Base-by-base conservation (phyloP, 1,284 basidiomycete genomes). In the Microbotryum saponariae region DNA sequence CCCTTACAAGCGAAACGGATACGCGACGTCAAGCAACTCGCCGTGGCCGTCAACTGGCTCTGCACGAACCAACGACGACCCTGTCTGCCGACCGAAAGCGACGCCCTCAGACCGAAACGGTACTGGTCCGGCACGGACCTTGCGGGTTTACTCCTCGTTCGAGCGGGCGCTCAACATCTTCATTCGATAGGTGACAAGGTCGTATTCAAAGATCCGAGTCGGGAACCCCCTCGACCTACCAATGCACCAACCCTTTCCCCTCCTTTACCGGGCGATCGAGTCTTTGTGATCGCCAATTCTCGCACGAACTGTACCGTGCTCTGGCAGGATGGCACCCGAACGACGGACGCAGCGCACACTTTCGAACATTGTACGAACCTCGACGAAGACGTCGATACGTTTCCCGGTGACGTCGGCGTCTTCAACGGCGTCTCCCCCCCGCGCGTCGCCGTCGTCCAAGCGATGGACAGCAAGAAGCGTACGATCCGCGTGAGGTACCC, bases 321-420 rank as follows among this genome's bases (percentile, higher is more conserved):
- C 20, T 97, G 92, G 92, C 92, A 96, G 77, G 86, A 91, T 73
- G 91, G 90, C 21, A 79, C 78, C 9, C 78, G 76, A 60, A 76
- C 76, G 8, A 83, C 86, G 71, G 82, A 80, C 5, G 79, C 76
- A 54, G 81, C 89, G 4, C 82, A 78, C 23, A 80, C 84, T 18
- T 78, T 93, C 44, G 84, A 93, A 45, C 91, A 89, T 1, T 88
- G 93, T 72, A 73, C 87, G 53, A 73, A 76, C 42, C 68, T 79
- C 25, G 78, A 79, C 59, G 78, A 79, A 69, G 76, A 69, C 68
- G 73, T 70, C 10, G 64, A 66, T 29, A 55, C 61, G 29, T 60
- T 60, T 29, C 91, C 91, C 4, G 91, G 92, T 31, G 91, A 96
- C 70, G 85, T 89, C 75, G 85, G 93, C 12, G 72, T 91, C n/a